These are phyloP conservation scores for Macrophomina tecta DNA, from an alignment of 2,329 filamentous ascomycete species.

Conservation along the genomic window DNA sequence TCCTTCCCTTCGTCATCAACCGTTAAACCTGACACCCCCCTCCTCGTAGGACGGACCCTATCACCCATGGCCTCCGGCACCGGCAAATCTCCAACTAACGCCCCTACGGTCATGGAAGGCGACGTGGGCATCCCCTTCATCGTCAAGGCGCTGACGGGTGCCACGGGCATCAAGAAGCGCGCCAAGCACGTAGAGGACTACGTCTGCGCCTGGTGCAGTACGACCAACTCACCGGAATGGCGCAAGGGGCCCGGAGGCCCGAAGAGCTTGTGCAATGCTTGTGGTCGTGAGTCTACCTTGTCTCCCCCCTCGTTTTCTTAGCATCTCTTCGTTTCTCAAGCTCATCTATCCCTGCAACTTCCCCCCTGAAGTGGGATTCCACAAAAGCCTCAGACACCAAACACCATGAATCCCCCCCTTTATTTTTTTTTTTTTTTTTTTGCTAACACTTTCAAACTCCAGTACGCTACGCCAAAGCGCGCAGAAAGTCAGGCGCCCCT, in stretches of 20 bases:
- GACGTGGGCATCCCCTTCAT: slow-evolving; percentile 20
- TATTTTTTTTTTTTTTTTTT: too few relatives aligned
- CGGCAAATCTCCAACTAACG: not conserved
- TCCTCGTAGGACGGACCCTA: not conserved
- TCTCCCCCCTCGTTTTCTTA: not conserved
- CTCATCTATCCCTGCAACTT: not conserved
- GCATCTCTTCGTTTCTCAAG: not conserved
- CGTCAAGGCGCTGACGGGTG: slow-evolving; percentile 1
- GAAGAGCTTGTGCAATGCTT: slow-evolving; percentile 27
- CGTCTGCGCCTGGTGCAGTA: slow-evolving; percentile 19
- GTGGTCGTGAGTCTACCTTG: slow-evolving; percentile 20
- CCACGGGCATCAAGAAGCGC: slow-evolving; percentile 1
- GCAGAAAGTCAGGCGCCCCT: slow-evolving; percentile 2
- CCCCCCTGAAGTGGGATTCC: too few relatives aligned
- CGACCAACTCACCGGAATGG: slow-evolving; percentile 22
- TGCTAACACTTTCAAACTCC: not conserved
- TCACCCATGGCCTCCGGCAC: not conserved
- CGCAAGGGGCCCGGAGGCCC: slow-evolving; percentile 14
- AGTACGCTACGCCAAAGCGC: slow-evolving; percentile 20
- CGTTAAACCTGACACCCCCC: not conserved
- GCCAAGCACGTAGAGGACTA: slow-evolving; percentile 17
- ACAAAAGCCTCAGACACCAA: too few relatives aligned
- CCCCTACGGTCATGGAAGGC: not conserved
- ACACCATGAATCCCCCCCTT: too few relatives aligned
- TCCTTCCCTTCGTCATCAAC: not conserved